Conservation (phyloP, 805 yeast species). For the Pachysolen tannophilus region DNA sequence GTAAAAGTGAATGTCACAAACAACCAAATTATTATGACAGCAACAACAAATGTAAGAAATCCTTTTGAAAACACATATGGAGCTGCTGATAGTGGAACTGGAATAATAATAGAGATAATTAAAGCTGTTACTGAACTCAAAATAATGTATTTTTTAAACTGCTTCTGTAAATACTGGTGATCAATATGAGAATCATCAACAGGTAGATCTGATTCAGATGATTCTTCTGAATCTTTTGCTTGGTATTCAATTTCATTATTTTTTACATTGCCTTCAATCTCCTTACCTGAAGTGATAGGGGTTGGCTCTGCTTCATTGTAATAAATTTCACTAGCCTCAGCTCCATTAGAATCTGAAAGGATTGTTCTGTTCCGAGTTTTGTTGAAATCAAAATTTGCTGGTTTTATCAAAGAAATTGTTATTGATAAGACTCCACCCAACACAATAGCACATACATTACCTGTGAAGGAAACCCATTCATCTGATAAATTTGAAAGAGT, state of each 20-base stretch:
- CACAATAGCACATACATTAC: slow-evolving; percentile 28
- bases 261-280: no score
- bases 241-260: slow-evolving; percentile 2
- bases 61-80: slow-evolving; percentile 25
- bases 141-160: slow-evolving; percentile 22
- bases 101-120: slow-evolving; percentile 23
- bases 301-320: no score
- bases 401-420: slow-evolving; percentile 23
- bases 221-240: background rate
- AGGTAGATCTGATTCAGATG: slow-evolving; percentile 1
- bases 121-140: slow-evolving; percentile 17
- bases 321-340: slow-evolving; percentile 2
- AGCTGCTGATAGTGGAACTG: slow-evolving; percentile 25
- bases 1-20: slow-evolving; percentile 16
- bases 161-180: slow-evolving; percentile 17
- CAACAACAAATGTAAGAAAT: slow-evolving; percentile 25
- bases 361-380: slow-evolving; percentile 27
- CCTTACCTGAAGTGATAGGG: no score
- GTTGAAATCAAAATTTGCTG: slow-evolving; percentile 32
- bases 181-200: no score
- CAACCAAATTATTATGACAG: slow-evolving; percentile 26
- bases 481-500: slow-evolving; percentile 24
- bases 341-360: slow-evolving; percentile 9
- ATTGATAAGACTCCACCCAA: slow-evolving; percentile 29
- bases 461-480: slow-evolving; percentile 34